Evolutionary conservation across 164 flowering plant genomes (phyloP), one percentile per base, ranked within the genome.

Genomic region (Kalanchoe fedtschenkoi): DNA sequence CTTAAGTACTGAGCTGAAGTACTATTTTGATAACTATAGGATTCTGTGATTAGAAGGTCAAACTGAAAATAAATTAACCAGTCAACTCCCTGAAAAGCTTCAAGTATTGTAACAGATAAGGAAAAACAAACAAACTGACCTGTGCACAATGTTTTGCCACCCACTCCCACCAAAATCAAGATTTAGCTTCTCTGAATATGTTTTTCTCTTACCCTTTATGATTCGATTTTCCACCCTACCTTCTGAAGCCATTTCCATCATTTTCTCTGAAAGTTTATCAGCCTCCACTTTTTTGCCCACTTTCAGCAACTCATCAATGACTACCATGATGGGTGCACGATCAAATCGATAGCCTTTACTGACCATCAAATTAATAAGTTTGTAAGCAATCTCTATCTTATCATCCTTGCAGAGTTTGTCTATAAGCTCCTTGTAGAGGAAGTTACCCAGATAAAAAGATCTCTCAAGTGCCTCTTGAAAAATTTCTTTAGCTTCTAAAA

Each of bases 241-340:
- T 34, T 71, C 81, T 37, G 83, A 72, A 68, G 75, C 80, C 88
- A 93, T 78, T 62, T 77, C 85, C 84, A 88, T 75, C 99, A 93
- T 88, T 65, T 29, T 78, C 69, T 85, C 91, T 21, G 91, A 76
- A 57, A 90, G 81, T 67, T 80, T 76, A 76, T 88, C 83, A 33
- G 86, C 88, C 72, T 78, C 96, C 46, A 68, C 81, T 53, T 85
- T 90, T 46, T 75, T 81, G 62, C 97, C 96, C 35, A n/a, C 69
- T 65, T 76, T 83, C 54, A 79, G 75, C 39, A 90, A 72, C 53
- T 66, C 86, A 73, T 93, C 95, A 74, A 93, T 81, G 58, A 93
- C 95, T 24, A 89, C 87, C 85, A 93, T 78, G 68, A 93, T 86
- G 56, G 86, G 67, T 62, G 97, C 88, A 77, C 90, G 90, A 71